These are phyloP conservation scores for Lasiosphaeris hirsuta DNA, from an alignment of 495 filamentous ascomycete species.

Conservation along the genomic window DNA sequence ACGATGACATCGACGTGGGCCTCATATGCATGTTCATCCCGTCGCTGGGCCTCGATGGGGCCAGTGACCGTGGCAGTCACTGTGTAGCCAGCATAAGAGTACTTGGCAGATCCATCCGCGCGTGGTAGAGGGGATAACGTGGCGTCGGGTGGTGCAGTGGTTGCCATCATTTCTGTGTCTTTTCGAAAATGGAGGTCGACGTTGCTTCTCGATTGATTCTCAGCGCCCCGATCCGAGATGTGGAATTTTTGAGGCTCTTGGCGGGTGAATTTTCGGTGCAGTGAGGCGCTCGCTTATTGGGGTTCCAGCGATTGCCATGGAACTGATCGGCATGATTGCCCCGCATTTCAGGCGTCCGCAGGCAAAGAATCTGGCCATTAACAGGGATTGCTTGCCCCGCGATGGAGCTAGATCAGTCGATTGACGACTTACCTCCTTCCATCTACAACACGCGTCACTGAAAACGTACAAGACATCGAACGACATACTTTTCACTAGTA, in stretches of 20 bases:
- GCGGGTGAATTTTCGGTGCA: conserved; percentile 5
- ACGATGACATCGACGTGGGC: conserved; percentile 87
- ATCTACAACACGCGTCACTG: too few species aligned
- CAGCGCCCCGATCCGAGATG: too few species aligned
- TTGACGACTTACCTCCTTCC: not conserved
- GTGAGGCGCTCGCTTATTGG: conserved; percentile 1
- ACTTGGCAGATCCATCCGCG: conserved; percentile 85
- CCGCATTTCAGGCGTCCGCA: conserved; percentile 21
- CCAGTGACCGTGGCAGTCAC: conserved; percentile 85
- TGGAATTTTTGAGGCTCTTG: not conserved
- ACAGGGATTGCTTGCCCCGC: conserved; percentile 7
- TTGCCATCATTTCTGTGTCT: conserved; percentile 36
- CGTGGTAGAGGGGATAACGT: conserved; percentile 59
- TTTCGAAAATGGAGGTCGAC: conserved; percentile 1
- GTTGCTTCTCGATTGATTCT: conserved; percentile 4
- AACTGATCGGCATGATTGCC: conserved; percentile 21
- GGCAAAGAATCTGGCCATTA: conserved; percentile 3
- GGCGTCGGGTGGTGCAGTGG: conserved; percentile 43
- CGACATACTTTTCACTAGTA: not conserved
- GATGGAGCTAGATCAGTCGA: conserved; percentile 3
- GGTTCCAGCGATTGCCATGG: conserved; percentile 11
- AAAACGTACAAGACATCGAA: not conserved
- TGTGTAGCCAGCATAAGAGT: conserved; percentile 71
- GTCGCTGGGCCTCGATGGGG: conserved; percentile 82
- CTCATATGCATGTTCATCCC: conserved; percentile 86